phyloP scores from a whole-genome alignment of 1,139 yeast species.

The Tardiomyces blankii region DNA sequence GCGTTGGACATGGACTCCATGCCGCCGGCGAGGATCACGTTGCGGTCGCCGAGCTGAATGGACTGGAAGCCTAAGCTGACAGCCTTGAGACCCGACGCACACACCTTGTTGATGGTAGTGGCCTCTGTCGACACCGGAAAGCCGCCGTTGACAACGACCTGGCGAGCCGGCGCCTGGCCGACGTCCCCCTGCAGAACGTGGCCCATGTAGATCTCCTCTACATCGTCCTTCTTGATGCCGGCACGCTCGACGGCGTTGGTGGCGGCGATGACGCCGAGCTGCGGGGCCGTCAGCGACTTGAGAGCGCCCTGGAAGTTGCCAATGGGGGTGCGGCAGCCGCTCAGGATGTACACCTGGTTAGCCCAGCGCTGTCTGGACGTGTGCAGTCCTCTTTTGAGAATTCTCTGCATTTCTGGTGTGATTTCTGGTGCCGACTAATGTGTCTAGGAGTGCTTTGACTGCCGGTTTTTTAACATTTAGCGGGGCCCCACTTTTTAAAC shows the following conservation, averaged over 20 bases:
- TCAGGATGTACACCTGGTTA: conserved; percentile 36
- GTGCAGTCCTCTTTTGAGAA: neutral
- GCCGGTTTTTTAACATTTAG: too few species aligned
- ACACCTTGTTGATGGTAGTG: conserved; percentile 49
- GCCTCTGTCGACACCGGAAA: conserved; percentile 43
- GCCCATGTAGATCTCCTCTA: conserved; percentile 46
- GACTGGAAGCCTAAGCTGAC: conserved; percentile 45
- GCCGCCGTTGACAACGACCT: conserved; percentile 50
- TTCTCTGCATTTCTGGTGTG: neutral
- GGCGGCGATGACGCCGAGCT: conserved; percentile 47
- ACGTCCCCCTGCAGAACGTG: conserved; percentile 48
- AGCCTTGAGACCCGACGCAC: conserved; percentile 52
- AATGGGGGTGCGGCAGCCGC: conserved; percentile 48
- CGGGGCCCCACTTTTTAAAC: neutral
- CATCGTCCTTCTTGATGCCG: conserved; percentile 37
- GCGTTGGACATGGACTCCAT: conserved; percentile 55
- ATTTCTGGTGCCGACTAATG: neutral
- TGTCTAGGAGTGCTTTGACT: conserved; percentile 1
- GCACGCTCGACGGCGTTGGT: conserved; percentile 45
- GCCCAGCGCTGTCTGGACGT: conserved; percentile 1
- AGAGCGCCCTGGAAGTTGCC: conserved; percentile 48
- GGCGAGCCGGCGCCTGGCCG: conserved; percentile 59
- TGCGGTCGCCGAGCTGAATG: conserved; percentile 42
- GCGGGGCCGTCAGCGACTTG: conserved; percentile 38
- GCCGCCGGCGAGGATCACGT: conserved; percentile 49